Percentiles rank a stretch among this genome's conserved stretches.
These are phyloP conservation scores for Trichoderma asperelloides DNA, from an alignment of 495 filamentous ascomycete genomes.

Conservation along the genomic window DNA sequence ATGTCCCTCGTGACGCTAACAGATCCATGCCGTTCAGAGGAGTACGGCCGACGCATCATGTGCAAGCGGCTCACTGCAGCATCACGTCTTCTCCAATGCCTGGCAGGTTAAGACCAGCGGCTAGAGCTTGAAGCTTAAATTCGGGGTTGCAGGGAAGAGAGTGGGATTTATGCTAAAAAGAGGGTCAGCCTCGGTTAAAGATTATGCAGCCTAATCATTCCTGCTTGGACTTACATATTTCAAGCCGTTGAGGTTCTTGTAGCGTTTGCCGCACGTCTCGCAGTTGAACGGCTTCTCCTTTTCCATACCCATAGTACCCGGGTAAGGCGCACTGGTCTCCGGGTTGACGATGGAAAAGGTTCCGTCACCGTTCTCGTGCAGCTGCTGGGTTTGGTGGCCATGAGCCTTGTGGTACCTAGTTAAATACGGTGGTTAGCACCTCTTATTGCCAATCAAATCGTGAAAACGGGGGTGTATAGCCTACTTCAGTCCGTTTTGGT, in stretches of 20 bases:
- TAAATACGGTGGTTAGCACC: conserved; percentile 25
- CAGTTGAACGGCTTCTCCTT: conserved; percentile 99
- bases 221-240: conserved; percentile 56
- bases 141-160: conserved; percentile 61
- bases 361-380: conserved; percentile 90
- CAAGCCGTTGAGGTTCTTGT: conserved; percentile 96
- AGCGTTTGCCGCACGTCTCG: conserved; percentile 92
- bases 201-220: neutral
- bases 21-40: neutral
- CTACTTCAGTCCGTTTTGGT: conserved; percentile 96
- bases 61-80: conserved; percentile 1
- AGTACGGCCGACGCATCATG: neutral
- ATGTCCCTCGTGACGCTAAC: neutral
- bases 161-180: conserved; percentile 62
- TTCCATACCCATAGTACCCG: conserved; percentile 96
- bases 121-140: conserved; percentile 16
- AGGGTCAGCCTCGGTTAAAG: conserved; percentile 16
- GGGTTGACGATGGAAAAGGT: conserved; percentile 98
- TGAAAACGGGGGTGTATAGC: conserved; percentile 15
- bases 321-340: conserved; percentile 85
- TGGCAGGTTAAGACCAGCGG: conserved; percentile 21
- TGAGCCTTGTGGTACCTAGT: conserved; percentile 67
- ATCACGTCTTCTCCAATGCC: conserved; percentile 37
- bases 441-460: conserved; percentile 1
- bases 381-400: conserved; percentile 90